Conservation (phyloP, 2,329 filamentous ascomycete genomes). For the Pseudogymnoascus sp. region DNA sequence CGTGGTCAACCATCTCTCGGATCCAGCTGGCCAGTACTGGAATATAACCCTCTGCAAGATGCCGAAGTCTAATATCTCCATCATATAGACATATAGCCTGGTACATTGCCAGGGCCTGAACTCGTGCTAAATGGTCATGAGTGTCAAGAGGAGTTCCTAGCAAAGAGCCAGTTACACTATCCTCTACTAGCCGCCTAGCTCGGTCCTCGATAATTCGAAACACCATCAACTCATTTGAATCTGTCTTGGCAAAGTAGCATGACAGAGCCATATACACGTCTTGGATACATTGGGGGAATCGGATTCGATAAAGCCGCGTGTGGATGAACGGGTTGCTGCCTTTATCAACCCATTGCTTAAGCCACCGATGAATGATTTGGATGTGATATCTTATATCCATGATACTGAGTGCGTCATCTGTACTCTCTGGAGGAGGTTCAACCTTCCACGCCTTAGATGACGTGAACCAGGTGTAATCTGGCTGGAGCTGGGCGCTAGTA, state of each 20-base stretch:
- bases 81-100: slow-evolving; percentile 26
- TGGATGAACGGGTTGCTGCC: slow-evolving; percentile 27
- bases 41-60: slow-evolving; percentile 21
- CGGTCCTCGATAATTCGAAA: slow-evolving; percentile 24
- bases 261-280: slow-evolving; percentile 26
- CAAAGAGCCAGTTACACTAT: neutral
- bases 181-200: slow-evolving; percentile 14
- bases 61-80: slow-evolving; percentile 24
- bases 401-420: neutral
- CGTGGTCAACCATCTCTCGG: slow-evolving; percentile 13
- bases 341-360: slow-evolving; percentile 23
- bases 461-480: slow-evolving; percentile 11
- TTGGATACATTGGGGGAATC: slow-evolving; percentile 23
- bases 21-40: slow-evolving; percentile 22
- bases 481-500: neutral
- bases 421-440: slow-evolving; percentile 10
- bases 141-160: slow-evolving; percentile 5
- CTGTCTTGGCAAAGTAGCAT: slow-evolving; percentile 23
- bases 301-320: slow-evolving; percentile 22
- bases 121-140: slow-evolving; percentile 14
- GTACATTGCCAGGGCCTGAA: slow-evolving; percentile 24
- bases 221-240: slow-evolving; percentile 22
- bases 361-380: slow-evolving; percentile 19
- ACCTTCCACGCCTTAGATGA: slow-evolving; percentile 18
- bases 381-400: slow-evolving; percentile 25